Evolutionary conservation across 768 basidiomycete species (phyloP).

Genomic region (Boletus speciosus): DNA sequence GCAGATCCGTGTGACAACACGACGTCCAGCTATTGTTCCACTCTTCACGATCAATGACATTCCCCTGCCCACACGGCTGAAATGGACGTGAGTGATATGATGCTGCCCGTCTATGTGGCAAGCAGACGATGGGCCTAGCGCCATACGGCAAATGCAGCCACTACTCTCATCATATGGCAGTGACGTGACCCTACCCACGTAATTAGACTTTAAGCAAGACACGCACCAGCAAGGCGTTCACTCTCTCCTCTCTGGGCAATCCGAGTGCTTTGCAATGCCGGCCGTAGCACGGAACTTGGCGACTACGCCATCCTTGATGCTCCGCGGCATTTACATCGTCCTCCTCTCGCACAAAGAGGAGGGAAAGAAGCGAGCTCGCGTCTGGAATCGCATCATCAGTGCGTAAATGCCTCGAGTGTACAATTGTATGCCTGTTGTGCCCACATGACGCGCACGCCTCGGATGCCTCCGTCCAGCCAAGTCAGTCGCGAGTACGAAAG

Average conservation of each 20-base stretch:
- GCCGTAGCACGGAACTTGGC: constrained; percentile 24
- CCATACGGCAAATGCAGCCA: constrained; percentile 13
- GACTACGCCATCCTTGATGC: constrained; percentile 16
- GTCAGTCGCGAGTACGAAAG: constrained; percentile 11
- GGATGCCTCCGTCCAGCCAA: constrained; percentile 1
- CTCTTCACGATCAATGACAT: constrained; percentile 22
- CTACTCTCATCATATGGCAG: constrained; percentile 25
- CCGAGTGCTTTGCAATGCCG: constrained; percentile 13
- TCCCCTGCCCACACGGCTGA: constrained; percentile 8
- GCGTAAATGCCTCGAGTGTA: constrained; percentile 5
- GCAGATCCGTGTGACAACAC: constrained; percentile 30
- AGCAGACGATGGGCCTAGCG: constrained; percentile 6
- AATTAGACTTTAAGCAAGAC: constrained; percentile 37
- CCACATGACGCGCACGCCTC: constrained; percentile 15
- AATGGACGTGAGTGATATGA: constrained; percentile 17
- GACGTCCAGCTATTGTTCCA: constrained; percentile 14
- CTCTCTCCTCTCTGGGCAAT: constrained; percentile 17
- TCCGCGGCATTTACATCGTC: constrained; percentile 32
- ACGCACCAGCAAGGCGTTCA: constrained; percentile 27
- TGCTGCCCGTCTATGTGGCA: constrained; percentile 14
- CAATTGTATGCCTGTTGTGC: not conserved
- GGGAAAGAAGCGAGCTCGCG: constrained; percentile 4
- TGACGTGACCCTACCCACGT: constrained; percentile 33
- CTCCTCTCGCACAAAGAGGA: constrained; percentile 8
- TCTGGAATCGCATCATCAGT: no score